Conservation (phyloP, 768 basidiomycete genomes). For the Naematelia aurantialba region DNA sequence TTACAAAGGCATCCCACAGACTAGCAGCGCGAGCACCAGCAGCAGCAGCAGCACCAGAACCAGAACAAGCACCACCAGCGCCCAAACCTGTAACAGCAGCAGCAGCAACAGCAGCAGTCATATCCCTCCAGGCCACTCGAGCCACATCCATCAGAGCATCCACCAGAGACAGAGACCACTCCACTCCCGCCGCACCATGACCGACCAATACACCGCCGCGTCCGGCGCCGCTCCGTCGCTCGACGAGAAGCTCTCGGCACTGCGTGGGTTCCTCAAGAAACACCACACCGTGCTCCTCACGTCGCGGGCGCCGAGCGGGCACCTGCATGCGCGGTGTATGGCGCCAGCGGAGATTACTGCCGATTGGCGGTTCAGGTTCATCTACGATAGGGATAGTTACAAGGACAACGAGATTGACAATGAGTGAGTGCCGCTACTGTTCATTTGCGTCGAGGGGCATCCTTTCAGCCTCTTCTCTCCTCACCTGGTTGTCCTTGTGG, state of each 20-base stretch:
- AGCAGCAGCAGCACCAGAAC: no score
- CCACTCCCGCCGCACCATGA: constrained; percentile 38
- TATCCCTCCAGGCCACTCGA: no score
- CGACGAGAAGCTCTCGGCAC: constrained; percentile 57
- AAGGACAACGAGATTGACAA: constrained; percentile 41
- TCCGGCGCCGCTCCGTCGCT: constrained; percentile 49
- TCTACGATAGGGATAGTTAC: constrained; percentile 44
- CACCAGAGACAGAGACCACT: constrained; percentile 12
- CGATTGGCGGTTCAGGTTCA: constrained; percentile 47
- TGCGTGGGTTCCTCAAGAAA: constrained; percentile 63
- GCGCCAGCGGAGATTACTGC: constrained; percentile 58
- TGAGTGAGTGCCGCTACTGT: constrained; percentile 42
- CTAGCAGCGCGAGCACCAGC: no score
- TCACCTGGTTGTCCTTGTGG: no score
- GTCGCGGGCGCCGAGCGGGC: constrained; percentile 64
- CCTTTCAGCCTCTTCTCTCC: constrained; percentile 1
- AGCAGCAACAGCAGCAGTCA: no score
- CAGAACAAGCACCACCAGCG: no score
- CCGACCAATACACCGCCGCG: constrained; percentile 68
- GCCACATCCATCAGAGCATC: no score
- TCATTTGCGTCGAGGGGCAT: constrained; percentile 1
- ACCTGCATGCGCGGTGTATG: constrained; percentile 79
- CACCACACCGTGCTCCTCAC: constrained; percentile 73
- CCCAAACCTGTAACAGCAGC: no score
- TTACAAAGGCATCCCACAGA: no score